phyloP scores from a whole-genome alignment of 140 eudicot genomes.

The Anethum foeniculum region DNA sequence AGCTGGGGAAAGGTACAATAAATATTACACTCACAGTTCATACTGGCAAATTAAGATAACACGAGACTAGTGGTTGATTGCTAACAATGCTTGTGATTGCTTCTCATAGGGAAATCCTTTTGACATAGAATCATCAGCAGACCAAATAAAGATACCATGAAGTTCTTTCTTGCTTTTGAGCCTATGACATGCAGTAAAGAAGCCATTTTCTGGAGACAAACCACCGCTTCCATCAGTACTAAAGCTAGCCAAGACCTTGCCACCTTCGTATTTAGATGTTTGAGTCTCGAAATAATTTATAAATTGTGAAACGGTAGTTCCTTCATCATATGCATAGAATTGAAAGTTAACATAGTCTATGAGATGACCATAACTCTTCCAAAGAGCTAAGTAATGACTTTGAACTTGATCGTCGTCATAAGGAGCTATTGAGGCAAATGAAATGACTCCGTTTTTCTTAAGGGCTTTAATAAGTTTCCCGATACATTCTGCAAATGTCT shows the following conservation, averaged over 20 bases:
- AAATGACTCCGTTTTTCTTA: conserved; percentile 8
- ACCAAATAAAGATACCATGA: conserved; percentile 13
- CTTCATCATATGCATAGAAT: conserved; percentile 8
- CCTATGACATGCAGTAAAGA: conserved; percentile 9
- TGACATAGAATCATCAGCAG: conserved; percentile 11
- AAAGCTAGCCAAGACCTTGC: conserved; percentile 7
- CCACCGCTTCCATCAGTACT: conserved; percentile 15
- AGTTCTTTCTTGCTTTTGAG: conserved; percentile 6
- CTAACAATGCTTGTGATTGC: conserved; percentile 12
- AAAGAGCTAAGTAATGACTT: conserved; percentile 6
- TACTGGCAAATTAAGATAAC: neutral
- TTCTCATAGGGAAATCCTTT: conserved; percentile 11
- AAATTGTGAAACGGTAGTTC: conserved; percentile 4
- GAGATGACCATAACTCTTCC: conserved; percentile 11
- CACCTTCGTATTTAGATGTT: neutral
- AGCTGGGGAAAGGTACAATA: neutral
- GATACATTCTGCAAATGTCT: conserved; percentile 12
- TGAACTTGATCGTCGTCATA: conserved; percentile 11
- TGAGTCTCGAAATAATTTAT: conserved; percentile 7
- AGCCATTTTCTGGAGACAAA: conserved; percentile 4
- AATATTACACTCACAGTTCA: neutral
- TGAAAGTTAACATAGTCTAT: conserved; percentile 13
- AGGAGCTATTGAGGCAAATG: conserved; percentile 11
- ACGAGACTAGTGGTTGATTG: neutral
- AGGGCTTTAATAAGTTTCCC: conserved; percentile 7